phyloP scores from a whole-genome alignment of 768 basidiomycete genomes.

The Steccherinum ochraceum region DNA sequence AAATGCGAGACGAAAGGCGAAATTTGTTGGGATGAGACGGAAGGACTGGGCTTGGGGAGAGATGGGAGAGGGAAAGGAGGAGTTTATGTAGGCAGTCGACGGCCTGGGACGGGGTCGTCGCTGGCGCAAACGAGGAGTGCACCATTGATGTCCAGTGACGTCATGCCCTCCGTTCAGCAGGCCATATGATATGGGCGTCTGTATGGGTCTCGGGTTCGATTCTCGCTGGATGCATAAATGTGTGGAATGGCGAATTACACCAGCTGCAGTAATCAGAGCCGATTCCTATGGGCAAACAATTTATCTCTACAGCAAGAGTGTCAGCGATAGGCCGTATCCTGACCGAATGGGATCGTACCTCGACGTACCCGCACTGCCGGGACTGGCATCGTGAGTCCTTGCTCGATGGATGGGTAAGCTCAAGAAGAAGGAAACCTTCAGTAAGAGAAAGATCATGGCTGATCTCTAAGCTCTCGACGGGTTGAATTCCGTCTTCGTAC shows the following conservation, averaged over 20 bases:
- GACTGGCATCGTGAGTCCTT: no score
- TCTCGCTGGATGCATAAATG: background rate
- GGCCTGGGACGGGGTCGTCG: no score
- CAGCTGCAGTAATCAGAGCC: background rate
- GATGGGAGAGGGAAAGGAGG: background rate
- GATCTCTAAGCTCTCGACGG: no score
- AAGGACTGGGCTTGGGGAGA: background rate
- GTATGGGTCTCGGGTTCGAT: background rate
- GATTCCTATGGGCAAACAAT: background rate
- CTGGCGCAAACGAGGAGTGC: background rate
- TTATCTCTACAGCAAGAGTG: background rate
- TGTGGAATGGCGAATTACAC: no score
- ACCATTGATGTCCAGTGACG: background rate
- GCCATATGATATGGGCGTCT: background rate
- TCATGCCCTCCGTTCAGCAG: background rate
- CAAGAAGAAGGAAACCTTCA: no score
- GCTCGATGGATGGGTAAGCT: no score
- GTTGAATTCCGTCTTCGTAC: no score
- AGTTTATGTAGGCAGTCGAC: no score
- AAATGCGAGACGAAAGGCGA: no score
- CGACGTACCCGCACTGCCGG: background rate
- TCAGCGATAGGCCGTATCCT: background rate
- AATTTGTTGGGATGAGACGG: no score
- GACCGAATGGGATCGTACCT: background rate
- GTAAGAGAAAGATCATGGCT: no score